Percentiles rank a stretch among this genome's conserved stretches.
These are phyloP conservation scores for Coriolopsis trogii DNA, from an alignment of 1,284 basidiomycete species.

Conservation along the genomic window DNA sequence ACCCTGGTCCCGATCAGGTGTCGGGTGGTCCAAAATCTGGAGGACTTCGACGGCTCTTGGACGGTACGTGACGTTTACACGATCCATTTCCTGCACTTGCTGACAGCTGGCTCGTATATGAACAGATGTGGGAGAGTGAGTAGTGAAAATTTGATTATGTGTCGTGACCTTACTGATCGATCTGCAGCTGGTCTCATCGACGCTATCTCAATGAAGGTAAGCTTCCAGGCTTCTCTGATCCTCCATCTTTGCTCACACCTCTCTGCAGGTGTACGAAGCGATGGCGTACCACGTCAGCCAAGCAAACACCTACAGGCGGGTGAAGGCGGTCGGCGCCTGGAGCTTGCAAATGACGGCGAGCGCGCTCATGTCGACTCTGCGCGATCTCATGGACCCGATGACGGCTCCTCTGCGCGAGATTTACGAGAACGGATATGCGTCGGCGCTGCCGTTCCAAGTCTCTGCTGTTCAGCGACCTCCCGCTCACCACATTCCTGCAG, in stretches of 20 bases:
- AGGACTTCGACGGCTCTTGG: conserved; percentile 89
- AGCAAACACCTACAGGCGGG: conserved; percentile 82
- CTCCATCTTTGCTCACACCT: too few relatives aligned
- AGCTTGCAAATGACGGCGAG: conserved; percentile 75
- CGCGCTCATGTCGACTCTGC: conserved; percentile 61
- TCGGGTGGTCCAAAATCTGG: conserved; percentile 77
- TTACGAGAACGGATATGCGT: conserved; percentile 36
- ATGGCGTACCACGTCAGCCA: conserved; percentile 91
- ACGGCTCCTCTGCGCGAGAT: conserved; percentile 47
- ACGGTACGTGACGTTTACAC: conserved; percentile 53
- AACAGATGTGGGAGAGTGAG: conserved; percentile 85
- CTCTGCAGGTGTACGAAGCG: conserved; percentile 89
- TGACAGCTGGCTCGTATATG: conserved; percentile 13
- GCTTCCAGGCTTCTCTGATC: too few relatives aligned
- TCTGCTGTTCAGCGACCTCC: background rate
- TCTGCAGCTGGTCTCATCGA: conserved; percentile 86
- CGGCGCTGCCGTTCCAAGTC: conserved; percentile 25
- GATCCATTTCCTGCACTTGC: conserved; percentile 6
- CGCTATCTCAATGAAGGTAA: conserved; percentile 77
- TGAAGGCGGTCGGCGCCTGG: conserved; percentile 87
- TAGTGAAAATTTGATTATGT: too few relatives aligned
- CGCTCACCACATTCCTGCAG: background rate
- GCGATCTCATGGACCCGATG: conserved; percentile 59
- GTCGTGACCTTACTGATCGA: too few relatives aligned
- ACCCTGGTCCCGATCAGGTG: conserved; percentile 93